Conservation (phyloP, 78 protist genomes). For the Thecamonas trahens region DNA sequence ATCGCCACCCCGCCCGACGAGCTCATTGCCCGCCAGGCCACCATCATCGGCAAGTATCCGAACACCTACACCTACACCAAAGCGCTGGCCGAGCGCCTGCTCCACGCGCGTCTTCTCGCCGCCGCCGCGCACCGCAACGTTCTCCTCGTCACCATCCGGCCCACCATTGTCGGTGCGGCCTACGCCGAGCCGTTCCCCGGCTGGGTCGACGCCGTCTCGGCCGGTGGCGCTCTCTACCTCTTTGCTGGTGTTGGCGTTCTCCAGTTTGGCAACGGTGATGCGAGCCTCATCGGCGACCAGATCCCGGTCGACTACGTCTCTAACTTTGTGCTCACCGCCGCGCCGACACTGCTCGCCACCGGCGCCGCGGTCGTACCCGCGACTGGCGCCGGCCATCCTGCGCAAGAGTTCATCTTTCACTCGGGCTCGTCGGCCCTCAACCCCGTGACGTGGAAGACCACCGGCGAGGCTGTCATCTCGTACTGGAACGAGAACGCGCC, state of each 20-base stretch:
- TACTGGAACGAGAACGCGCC: not conserved
- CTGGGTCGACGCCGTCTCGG: slow-evolving; percentile 70
- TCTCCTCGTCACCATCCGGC: slow-evolving; percentile 68
- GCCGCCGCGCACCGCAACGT: not conserved
- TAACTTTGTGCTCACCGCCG: slow-evolving; percentile 35
- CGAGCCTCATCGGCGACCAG: not conserved
- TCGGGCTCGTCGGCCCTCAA: slow-evolving; percentile 1
- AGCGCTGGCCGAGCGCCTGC: slow-evolving; percentile 58
- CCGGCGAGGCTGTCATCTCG: not conserved
- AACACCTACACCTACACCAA: slow-evolving; percentile 83
- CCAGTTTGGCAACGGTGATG: slow-evolving; percentile 36
- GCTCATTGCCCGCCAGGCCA: slow-evolving; percentile 34
- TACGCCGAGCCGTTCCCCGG: slow-evolving; percentile 65
- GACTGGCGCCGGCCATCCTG: too few species aligned
- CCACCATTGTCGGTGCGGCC: slow-evolving; percentile 70
- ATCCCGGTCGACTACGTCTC: slow-evolving; percentile 76
- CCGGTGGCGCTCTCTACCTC: slow-evolving; percentile 62
- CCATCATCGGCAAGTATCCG: slow-evolving; percentile 51
- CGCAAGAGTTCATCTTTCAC: too few species aligned
- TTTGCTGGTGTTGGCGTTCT: slow-evolving; percentile 63
- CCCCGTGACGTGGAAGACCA: not conserved
- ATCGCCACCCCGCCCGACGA: slow-evolving; percentile 48
- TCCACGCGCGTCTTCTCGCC: too few species aligned
- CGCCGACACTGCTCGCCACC: not conserved
- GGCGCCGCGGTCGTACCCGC: too few species aligned